Percentiles rank a stretch among this genome's conserved stretches.
phyloP scores from a whole-genome alignment of 2,329 filamentous ascomycete species.

The Paecilomyces fulvus region DNA sequence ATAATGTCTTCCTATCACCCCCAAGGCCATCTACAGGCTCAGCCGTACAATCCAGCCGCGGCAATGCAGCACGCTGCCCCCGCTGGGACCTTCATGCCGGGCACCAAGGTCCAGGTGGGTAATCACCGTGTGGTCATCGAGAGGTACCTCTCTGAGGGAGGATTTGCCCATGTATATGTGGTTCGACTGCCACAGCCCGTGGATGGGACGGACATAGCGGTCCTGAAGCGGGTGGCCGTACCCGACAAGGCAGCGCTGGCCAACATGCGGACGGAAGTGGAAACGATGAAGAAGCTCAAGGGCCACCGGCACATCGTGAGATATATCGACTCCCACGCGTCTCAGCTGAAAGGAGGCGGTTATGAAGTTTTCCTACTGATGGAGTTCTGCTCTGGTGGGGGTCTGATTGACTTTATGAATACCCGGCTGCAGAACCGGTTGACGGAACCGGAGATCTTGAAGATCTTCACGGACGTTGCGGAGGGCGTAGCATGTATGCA shows the following conservation, averaged over 20 bases:
- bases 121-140: slow-evolving; percentile 88
- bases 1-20: slow-evolving; percentile 26
- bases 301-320: slow-evolving; percentile 94
- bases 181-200: slow-evolving; percentile 74
- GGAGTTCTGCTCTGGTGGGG: slow-evolving; percentile 93
- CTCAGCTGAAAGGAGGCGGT: slow-evolving; percentile 81
- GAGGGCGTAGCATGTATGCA: slow-evolving; percentile 99
- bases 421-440: slow-evolving; percentile 90
- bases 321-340: slow-evolving; percentile 97
- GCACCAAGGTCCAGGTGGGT: slow-evolving; percentile 95
- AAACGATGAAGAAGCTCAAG: slow-evolving; percentile 99
- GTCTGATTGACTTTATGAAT: slow-evolving; percentile 99
- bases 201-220: slow-evolving; percentile 70
- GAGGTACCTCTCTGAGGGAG: slow-evolving; percentile 95
- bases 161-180: slow-evolving; percentile 96
- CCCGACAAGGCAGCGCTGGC: slow-evolving; percentile 91
- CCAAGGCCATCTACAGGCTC: slow-evolving; percentile 19
- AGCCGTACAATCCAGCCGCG: slow-evolving; percentile 28
- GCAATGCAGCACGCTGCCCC: slow-evolving; percentile 31
- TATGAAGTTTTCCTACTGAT: slow-evolving; percentile 98
- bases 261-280: slow-evolving; percentile 96
- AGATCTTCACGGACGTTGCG: slow-evolving; percentile 92
- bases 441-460: slow-evolving; percentile 93
- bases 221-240: slow-evolving; percentile 90
- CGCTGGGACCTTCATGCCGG: slow-evolving; percentile 82